Evolutionary conservation across 441 rosid species (phyloP), one percentile per base, ranked within the genome.

Genomic region (Pelargonium fulgidum): DNA sequence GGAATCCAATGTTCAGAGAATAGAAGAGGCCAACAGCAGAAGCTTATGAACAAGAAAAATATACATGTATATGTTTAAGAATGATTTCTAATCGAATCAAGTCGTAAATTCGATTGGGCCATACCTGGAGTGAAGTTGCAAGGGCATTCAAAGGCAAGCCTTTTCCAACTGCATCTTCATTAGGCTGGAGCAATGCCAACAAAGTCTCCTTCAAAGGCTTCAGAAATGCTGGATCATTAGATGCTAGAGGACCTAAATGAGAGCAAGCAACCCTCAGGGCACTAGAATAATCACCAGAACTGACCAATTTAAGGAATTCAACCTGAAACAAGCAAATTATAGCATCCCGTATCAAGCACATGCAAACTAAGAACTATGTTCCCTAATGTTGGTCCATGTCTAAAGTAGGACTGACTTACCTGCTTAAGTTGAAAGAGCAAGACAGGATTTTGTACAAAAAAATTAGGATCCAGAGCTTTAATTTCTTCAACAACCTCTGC

Each of bases 191-290:
- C 79, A 93, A 75, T 67, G 81, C 83, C 79, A 88, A 65, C 77
- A 93, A 73, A 69, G 98, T 93, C 81, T 89, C 98, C 83, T 93
- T 93, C 81, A 93, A 74, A 24, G 91, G 85, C 86, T 88, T 91
- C 80, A 89, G 81, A 69, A 93, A 76, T 76, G 76, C 48, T 42
- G 84, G 81, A 81, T 93, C 87, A 47, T 73, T 82, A 48, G 89
- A 81, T 47, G 97, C 98, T 69, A 91, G 79, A 61, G 98, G 96
- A 72, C 98, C 96, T 78, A 93, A 84, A 80, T 91, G 88, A 69
- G 87, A 76, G 79, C 89, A 73, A 3, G 98, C 98, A 11, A 93
- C 87, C 81, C 72, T 84, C 67, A 93, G 79, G 68, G 98, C 98
- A 77, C 85, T 79, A 71, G 85, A 72, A 72, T 89, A 88, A 86